phyloP scores from a whole-genome alignment of 2,329 filamentous ascomycete genomes.

The Hypoxylon sp. region DNA sequence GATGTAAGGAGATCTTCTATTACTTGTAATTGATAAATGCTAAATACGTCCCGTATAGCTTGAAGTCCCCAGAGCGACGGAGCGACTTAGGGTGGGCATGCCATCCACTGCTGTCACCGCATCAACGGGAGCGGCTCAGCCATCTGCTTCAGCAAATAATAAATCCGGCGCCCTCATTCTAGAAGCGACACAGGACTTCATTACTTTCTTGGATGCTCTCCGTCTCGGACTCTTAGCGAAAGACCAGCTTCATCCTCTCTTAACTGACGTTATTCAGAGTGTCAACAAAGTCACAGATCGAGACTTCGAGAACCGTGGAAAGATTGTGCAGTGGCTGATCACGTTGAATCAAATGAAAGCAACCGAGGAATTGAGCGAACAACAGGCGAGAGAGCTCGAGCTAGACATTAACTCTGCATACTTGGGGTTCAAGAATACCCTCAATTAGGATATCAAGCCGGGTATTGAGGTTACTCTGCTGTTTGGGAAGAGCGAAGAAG shows the following conservation, averaged over 20 bases:
- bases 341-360: slow-evolving; percentile 98
- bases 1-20: slow-evolving; percentile 70
- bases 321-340: slow-evolving; percentile 99
- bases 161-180: slow-evolving; percentile 79
- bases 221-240: slow-evolving; percentile 94
- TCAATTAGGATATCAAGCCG: slow-evolving; percentile 56
- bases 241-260: slow-evolving; percentile 93
- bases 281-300: slow-evolving; percentile 97
- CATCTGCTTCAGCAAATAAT: slow-evolving; percentile 60
- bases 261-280: slow-evolving; percentile 96
- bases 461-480: slow-evolving; percentile 19
- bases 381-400: slow-evolving; percentile 89
- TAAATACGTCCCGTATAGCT: slow-evolving; percentile 68
- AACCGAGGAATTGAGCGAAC: slow-evolving; percentile 88
- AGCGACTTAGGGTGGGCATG: slow-evolving; percentile 91
- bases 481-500: slow-evolving; percentile 23
- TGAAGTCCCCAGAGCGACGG: slow-evolving; percentile 93
- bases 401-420: slow-evolving; percentile 96
- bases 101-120: slow-evolving; percentile 82
- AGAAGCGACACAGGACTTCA: slow-evolving; percentile 97
- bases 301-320: slow-evolving; percentile 94
- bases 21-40: background rate
- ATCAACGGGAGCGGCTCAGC: slow-evolving; percentile 62
- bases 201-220: slow-evolving; percentile 95
- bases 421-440: slow-evolving; percentile 88